phyloP scores from a whole-genome alignment of 441 rosid species.

The California macrophylla region DNA sequence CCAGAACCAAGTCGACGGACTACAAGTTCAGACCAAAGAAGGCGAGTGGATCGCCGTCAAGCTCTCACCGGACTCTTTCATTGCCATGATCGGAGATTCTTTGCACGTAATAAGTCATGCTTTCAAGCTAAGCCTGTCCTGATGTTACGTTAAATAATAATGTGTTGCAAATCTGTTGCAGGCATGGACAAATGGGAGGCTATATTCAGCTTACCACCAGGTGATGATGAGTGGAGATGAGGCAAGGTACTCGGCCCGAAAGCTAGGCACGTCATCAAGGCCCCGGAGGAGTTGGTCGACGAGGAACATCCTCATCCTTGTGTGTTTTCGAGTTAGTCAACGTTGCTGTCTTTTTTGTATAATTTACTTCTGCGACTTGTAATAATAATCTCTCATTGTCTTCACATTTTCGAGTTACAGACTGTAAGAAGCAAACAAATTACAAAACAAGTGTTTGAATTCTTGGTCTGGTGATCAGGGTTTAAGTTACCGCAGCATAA shows the following conservation, averaged over 20 bases:
- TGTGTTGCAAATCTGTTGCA: neutral
- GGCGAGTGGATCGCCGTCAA: conserved; percentile 50
- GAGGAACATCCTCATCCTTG: neutral
- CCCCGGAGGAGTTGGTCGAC: neutral
- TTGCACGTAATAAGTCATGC: conserved; percentile 48
- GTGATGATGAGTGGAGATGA: neutral
- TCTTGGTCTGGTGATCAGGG: too few relatives aligned
- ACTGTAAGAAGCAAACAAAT: too few relatives aligned
- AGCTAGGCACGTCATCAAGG: neutral
- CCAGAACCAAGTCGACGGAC: conserved; percentile 60
- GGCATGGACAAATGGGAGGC: conserved; percentile 5
- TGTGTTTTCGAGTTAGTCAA: too few relatives aligned
- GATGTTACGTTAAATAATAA: neutral
- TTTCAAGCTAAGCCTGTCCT: too few relatives aligned
- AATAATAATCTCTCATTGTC: too few relatives aligned
- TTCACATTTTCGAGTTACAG: too few relatives aligned
- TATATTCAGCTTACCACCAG: neutral
- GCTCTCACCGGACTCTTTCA: conserved; percentile 46
- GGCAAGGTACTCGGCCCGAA: neutral
- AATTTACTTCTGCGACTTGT: too few relatives aligned
- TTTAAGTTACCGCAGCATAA: too few relatives aligned
- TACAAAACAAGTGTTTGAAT: too few relatives aligned
- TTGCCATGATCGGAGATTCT: conserved; percentile 61
- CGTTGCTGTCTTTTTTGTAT: too few relatives aligned
- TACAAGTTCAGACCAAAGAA: conserved; percentile 41